These are phyloP conservation scores for Calonectria henricotiae DNA, from an alignment of 2,329 filamentous ascomycete species.

Conservation along the genomic window DNA sequence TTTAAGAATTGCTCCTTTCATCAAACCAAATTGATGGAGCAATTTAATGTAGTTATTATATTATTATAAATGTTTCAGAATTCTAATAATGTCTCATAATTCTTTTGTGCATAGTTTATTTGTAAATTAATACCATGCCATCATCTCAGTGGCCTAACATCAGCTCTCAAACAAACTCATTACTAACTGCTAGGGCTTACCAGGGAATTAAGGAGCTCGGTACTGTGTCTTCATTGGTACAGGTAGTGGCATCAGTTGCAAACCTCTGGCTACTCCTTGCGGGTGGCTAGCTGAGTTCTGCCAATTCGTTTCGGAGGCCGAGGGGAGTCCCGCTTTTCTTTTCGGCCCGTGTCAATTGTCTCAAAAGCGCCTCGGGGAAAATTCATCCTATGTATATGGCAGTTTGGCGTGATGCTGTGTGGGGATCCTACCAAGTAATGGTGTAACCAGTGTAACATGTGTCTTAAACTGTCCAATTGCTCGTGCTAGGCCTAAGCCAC, in stretches of 20 bases:
- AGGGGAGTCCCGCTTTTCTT: not conserved
- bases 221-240: not conserved
- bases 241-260: not conserved
- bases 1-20: too few relatives aligned
- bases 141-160: too few relatives aligned
- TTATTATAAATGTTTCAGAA: too few relatives aligned
- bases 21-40: too few relatives aligned
- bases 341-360: not conserved
- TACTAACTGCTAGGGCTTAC: not conserved
- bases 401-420: not conserved
- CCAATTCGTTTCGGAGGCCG: not conserved
- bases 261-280: not conserved
- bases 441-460: not conserved
- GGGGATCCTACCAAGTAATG: not conserved
- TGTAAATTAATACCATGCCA: too few relatives aligned
- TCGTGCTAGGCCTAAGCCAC: not conserved
- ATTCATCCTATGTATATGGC: not conserved
- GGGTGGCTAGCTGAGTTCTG: not conserved
- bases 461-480: not conserved
- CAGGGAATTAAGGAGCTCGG: not conserved
- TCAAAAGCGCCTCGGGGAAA: not conserved
- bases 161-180: not conserved
- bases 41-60: too few relatives aligned
- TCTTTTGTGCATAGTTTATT: too few relatives aligned
- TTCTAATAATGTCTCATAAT: too few relatives aligned